Evolutionary conservation across 2,329 filamentous ascomycete species (phyloP), one percentile per base, ranked within the genome.

Genomic region (Paraphoma sp.): DNA sequence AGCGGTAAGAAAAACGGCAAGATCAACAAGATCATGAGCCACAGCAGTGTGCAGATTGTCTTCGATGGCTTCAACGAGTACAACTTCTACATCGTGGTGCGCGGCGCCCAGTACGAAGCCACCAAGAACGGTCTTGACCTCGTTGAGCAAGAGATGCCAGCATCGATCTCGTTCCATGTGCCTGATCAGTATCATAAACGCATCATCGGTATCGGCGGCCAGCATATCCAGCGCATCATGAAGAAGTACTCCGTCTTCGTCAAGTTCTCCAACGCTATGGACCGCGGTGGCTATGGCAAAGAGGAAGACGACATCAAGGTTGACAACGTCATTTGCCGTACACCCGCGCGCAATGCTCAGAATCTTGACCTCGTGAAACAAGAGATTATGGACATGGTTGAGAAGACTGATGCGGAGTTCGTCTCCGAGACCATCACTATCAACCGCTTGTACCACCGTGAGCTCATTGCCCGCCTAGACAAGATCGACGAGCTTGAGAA

Each of bases 11-110:
- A 99, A 83, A 99, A 99, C 70, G 95, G 95, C 78, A 99, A 99
- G 82, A 99, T 99, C 79, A 99, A 99, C 84, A 99, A 99, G 84
- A 99, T 99, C 72, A 99, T 99, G 95, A 95, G 94, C 23, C 94
- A 98, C 78, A 97, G 93, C 84, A 97, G 96, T 69, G 95, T 99
- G 11, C 95, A 99, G 79, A 98, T 99, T 72, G 94, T 99, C 62
- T 99, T 99, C 67, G 95, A 99, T 74, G 93, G 93, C 61, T 99
- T 98, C 82, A 97, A 97, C 78, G 95, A 99, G 81, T 99, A 98
- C 84, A 98, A 99, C 79, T 99, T 99, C 83, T 97, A 98, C 79
- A 99, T 99, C 64, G 95, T 99, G 73, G 94, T 99, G 53, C 93
- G 95, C 74, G 93, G 92, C 45, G 89, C 89, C 53, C 90, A 91